phyloP scores from a whole-genome alignment of 2,329 filamentous ascomycete species.

The Trichoderma guizhouense region DNA sequence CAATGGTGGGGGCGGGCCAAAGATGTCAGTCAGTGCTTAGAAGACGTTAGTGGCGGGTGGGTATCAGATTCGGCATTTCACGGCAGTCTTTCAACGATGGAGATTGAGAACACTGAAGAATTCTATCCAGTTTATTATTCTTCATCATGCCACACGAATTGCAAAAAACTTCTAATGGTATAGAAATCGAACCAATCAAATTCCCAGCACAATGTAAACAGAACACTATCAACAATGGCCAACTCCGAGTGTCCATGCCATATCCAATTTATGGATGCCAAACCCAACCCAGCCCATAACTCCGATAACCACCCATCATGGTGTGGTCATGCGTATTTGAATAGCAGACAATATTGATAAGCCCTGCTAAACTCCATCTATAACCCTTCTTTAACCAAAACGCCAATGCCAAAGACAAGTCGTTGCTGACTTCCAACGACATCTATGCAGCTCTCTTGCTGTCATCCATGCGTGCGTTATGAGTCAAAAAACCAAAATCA shows the following conservation, averaged over 20 bases:
- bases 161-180: too few species aligned
- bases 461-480: neutral
- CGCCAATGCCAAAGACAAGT: neutral
- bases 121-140: neutral
- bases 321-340: neutral
- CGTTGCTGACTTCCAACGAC: neutral
- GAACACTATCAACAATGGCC: too few species aligned
- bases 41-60: neutral
- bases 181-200: too few species aligned
- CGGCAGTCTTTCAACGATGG: neutral
- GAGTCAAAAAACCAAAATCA: neutral
- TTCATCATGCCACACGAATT: too few species aligned
- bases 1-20: constrained; percentile 7
- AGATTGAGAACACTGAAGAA: neutral
- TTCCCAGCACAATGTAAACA: too few species aligned
- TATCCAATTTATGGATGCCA: neutral
- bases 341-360: neutral
- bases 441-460: neutral
- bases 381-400: neutral
- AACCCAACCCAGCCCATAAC: neutral
- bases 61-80: neutral
- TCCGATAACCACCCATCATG: neutral
- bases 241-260: neutral
- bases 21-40: neutral
- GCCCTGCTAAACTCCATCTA: neutral